Conservation (phyloP, 225 moss, liverwort and hornwort genomes). For the Pleurozium schreberi region DNA sequence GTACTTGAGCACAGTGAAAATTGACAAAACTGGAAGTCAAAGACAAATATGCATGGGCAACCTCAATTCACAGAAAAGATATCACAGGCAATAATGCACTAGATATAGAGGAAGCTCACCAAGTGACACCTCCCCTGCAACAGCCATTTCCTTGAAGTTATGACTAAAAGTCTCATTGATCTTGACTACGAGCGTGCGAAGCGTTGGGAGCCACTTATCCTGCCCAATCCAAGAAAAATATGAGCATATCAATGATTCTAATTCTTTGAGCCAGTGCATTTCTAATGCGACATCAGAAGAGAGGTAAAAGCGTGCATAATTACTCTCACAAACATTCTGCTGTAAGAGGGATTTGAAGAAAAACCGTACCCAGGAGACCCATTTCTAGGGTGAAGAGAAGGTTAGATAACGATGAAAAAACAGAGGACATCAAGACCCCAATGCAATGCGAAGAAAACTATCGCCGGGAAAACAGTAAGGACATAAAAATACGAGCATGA, state of each 20-base stretch:
- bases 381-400: neutral
- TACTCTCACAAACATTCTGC: neutral
- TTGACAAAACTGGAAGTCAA: neutral
- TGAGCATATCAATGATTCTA: neutral
- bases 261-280: neutral
- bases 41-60: neutral
- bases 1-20: neutral
- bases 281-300: neutral
- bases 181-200: slow-evolving; percentile 60
- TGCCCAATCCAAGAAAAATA: slow-evolving; percentile 14
- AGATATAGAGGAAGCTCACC: slow-evolving; percentile 28
- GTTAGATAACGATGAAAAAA: neutral
- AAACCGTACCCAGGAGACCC: neutral
- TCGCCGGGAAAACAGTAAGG: neutral
- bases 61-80: neutral
- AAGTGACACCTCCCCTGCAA: slow-evolving; percentile 94
- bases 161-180: slow-evolving; percentile 90
- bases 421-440: neutral
- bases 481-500: neutral
- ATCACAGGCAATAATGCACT: neutral
- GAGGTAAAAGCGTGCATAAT: neutral
- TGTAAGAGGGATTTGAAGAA: neutral
- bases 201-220: slow-evolving; percentile 75
- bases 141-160: slow-evolving; percentile 98
- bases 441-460: neutral